These are phyloP conservation scores for Leucocoprinus gongylophorus DNA, from an alignment of 1,284 basidiomycete species.

Conservation along the genomic window DNA sequence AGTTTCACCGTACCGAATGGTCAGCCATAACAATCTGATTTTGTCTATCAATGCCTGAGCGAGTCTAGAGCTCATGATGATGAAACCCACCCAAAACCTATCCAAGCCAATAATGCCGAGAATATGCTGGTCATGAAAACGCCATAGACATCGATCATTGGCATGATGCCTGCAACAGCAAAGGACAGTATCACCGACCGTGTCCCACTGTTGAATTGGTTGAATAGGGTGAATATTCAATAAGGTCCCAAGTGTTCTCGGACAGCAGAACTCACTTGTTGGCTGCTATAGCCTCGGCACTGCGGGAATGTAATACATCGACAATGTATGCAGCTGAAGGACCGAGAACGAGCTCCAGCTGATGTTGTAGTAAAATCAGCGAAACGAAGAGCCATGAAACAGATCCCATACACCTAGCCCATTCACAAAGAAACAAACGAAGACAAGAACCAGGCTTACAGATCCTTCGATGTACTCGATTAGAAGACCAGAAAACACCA, in stretches of 20 bases:
- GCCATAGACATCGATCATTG: conserved; percentile 14
- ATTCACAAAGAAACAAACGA: conserved; percentile 32
- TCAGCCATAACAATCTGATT: conserved; percentile 28
- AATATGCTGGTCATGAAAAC: conserved; percentile 9
- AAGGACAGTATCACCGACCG: conserved; percentile 11
- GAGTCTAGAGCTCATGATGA: neutral
- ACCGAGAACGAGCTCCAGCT: conserved; percentile 26
- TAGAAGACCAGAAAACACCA: conserved; percentile 18
- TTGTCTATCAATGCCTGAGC: neutral
- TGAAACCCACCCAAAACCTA: conserved; percentile 15
- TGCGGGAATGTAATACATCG: conserved; percentile 33
- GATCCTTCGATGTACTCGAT: conserved; percentile 22
- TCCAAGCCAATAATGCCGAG: conserved; percentile 8
- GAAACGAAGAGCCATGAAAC: neutral
- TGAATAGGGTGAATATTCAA: neutral
- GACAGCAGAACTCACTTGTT: conserved; percentile 24
- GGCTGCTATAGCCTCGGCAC: conserved; percentile 33
- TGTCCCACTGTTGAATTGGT: conserved; percentile 2
- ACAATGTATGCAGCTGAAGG: conserved; percentile 33
- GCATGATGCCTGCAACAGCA: conserved; percentile 12
- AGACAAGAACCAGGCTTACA: conserved; percentile 22
- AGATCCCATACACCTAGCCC: conserved; percentile 35
- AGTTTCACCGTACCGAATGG: conserved; percentile 32
- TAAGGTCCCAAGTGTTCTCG: neutral
- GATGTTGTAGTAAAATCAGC: neutral